These are phyloP conservation scores for Tylopilus balloui DNA, from an alignment of 768 basidiomycete genomes.

Conservation along the genomic window DNA sequence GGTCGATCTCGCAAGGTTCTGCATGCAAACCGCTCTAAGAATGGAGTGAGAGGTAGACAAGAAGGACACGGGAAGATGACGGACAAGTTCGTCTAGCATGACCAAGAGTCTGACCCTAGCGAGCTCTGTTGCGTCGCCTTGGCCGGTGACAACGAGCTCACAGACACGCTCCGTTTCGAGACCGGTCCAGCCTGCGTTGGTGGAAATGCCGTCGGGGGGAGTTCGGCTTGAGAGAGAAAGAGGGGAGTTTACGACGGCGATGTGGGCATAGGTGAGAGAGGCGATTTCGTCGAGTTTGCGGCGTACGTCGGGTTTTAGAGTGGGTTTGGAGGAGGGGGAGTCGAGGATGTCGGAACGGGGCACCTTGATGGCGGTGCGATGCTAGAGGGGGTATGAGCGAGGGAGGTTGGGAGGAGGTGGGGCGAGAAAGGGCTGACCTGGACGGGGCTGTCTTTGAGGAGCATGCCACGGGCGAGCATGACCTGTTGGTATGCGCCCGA, in stretches of 20 bases:
- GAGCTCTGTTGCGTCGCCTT: constrained; percentile 84
- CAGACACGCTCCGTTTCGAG: constrained; percentile 93
- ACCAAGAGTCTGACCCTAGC: constrained; percentile 88
- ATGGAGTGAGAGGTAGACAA: background rate
- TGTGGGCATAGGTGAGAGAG: constrained; percentile 85
- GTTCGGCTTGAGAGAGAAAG: constrained; percentile 69
- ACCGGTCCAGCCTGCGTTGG: constrained; percentile 78
- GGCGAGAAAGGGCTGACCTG: constrained; percentile 46
- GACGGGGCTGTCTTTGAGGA: constrained; percentile 85
- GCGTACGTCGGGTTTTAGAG: constrained; percentile 78
- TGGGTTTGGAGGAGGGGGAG: constrained; percentile 69
- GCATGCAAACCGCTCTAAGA: constrained; percentile 83
- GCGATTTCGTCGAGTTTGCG: constrained; percentile 92
- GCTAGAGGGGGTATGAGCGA: constrained; percentile 40
- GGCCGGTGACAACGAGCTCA: constrained; percentile 86
- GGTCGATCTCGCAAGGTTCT: constrained; percentile 90
- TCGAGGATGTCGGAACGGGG: constrained; percentile 92
- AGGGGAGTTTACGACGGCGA: constrained; percentile 88
- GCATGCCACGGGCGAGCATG: constrained; percentile 82
- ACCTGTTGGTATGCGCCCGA: constrained; percentile 92
- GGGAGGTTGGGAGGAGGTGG: constrained; percentile 3
- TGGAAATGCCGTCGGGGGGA: constrained; percentile 73
- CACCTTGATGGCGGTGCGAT: constrained; percentile 83
- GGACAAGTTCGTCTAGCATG: constrained; percentile 90
- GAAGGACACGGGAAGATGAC: constrained; percentile 29